Evolutionary conservation across 202 grass and related monocot genomes (phyloP).

Genomic region (Panicum hallii): DNA sequence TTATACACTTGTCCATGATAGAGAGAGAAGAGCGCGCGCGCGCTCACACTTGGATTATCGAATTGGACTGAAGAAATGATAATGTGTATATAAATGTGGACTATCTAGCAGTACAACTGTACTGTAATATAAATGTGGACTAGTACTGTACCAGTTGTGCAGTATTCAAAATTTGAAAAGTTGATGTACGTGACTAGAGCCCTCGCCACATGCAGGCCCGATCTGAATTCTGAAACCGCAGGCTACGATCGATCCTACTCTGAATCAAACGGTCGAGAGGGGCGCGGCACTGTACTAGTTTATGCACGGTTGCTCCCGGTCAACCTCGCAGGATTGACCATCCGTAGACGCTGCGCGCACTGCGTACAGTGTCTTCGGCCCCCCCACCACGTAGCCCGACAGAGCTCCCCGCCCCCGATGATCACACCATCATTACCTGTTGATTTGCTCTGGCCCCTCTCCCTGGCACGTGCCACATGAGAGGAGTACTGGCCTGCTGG

Average conservation of each 20-base stretch:
- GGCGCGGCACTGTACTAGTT: not conserved
- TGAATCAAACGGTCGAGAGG: slow-evolving; percentile 40
- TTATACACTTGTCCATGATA: not conserved
- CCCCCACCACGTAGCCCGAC: slow-evolving; percentile 39
- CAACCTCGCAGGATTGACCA: slow-evolving; percentile 36
- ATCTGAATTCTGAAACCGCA: slow-evolving; percentile 11
- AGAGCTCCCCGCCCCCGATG: slow-evolving; percentile 47
- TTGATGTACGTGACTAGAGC: not conserved
- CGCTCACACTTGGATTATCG: not conserved
- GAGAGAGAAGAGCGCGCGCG: not conserved
- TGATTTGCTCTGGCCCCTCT: slow-evolving; percentile 40
- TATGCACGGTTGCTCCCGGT: slow-evolving; percentile 13
- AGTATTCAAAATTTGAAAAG: slow-evolving; percentile 36
- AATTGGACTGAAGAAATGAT: not conserved
- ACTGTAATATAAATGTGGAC: not conserved
- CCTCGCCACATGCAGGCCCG: not conserved
- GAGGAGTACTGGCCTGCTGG: not conserved
- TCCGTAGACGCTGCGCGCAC: not conserved
- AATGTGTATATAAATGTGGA: not conserved
- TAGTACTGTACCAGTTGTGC: not conserved
- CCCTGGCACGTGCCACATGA: slow-evolving; percentile 46
- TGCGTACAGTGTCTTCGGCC: slow-evolving; percentile 18
- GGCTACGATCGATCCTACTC: not conserved
- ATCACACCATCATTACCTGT: slow-evolving; percentile 54
- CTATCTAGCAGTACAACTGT: not conserved